Evolutionary conservation across 495 filamentous ascomycete genomes (phyloP).

Genomic region (Chaetomidium leptoderma): DNA sequence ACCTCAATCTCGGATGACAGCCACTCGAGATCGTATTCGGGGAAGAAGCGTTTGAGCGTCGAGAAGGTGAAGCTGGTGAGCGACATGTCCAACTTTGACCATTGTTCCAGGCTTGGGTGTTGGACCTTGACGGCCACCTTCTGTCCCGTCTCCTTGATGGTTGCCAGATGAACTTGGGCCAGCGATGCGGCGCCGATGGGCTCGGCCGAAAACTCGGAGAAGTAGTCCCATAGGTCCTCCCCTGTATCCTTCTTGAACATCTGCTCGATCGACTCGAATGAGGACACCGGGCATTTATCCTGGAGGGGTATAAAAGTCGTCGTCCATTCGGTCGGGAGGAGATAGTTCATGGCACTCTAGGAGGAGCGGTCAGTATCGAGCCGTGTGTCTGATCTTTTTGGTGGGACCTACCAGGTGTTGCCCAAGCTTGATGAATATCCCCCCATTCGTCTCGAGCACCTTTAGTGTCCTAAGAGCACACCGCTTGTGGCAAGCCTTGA

Average conservation of each 20-base stretch:
- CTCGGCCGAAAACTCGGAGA: conserved; percentile 69
- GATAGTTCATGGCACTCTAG: conserved; percentile 88
- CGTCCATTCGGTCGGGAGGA: conserved; percentile 92
- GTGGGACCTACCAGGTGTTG: conserved; percentile 67
- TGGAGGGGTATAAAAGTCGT: conserved; percentile 94
- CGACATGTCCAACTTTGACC: conserved; percentile 82
- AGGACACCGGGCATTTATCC: conserved; percentile 91
- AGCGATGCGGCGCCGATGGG: conserved; percentile 92
- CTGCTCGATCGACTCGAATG: conserved; percentile 76
- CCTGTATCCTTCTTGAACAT: conserved; percentile 87
- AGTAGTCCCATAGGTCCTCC: conserved; percentile 70
- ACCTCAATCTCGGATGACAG: conserved; percentile 86
- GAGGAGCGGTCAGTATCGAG: not conserved
- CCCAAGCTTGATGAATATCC: conserved; percentile 96
- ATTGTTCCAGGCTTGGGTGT: conserved; percentile 85
- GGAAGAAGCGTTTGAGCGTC: conserved; percentile 87
- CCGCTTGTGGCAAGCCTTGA: conserved; percentile 84
- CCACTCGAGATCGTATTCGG: conserved; percentile 97
- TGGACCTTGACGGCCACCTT: conserved; percentile 98
- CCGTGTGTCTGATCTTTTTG: not conserved
- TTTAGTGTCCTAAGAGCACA: conserved; percentile 79
- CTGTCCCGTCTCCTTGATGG: conserved; percentile 73
- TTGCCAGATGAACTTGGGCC: conserved; percentile 93
- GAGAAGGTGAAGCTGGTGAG: conserved; percentile 86
- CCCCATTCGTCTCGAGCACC: conserved; percentile 90